A percentile compares a stretch with the other conserved stretches of the same genome.
These are phyloP conservation scores for Starmerella bombi DNA, from an alignment of 805 yeast species.

Conservation along the genomic window DNA sequence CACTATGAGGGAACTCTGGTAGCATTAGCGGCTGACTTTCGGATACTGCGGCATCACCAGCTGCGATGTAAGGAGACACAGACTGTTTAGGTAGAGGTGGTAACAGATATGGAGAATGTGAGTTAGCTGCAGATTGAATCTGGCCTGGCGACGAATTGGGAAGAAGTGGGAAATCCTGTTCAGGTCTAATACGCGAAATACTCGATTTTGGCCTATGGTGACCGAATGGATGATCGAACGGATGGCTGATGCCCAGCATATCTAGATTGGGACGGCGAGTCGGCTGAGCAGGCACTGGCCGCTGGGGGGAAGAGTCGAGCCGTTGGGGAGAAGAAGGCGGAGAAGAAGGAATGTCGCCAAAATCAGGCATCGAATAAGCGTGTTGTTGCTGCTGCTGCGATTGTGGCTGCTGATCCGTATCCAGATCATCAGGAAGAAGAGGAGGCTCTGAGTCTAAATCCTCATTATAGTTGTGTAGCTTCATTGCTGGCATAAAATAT, in stretches of 20 bases:
- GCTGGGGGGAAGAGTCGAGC: too few species aligned
- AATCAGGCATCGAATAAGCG: not conserved
- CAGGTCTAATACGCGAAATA: constrained; percentile 4
- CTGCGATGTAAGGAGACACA: not conserved
- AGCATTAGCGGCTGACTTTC: not conserved
- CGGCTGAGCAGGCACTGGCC: too few species aligned
- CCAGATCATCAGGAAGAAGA: not conserved
- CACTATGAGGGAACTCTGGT: not conserved
- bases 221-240: constrained; percentile 4
- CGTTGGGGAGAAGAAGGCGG: constrained; percentile 20
- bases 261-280: constrained; percentile 5
- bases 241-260: constrained; percentile 15
- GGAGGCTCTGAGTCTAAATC: constrained; percentile 1
- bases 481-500: not conserved
- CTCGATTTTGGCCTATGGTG: constrained; percentile 9
- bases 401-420: not conserved
- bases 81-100: not conserved
- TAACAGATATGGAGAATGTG: not conserved
- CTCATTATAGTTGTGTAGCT: not conserved
- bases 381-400: not conserved
- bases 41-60: not conserved
- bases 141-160: not conserved
- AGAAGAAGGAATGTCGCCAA: constrained; percentile 19
- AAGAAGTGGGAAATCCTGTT: not conserved
- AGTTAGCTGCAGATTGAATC: not conserved